These are phyloP conservation scores for Cladophialophora psammophila DNA, from an alignment of 2,329 filamentous ascomycete species.

Conservation along the genomic window DNA sequence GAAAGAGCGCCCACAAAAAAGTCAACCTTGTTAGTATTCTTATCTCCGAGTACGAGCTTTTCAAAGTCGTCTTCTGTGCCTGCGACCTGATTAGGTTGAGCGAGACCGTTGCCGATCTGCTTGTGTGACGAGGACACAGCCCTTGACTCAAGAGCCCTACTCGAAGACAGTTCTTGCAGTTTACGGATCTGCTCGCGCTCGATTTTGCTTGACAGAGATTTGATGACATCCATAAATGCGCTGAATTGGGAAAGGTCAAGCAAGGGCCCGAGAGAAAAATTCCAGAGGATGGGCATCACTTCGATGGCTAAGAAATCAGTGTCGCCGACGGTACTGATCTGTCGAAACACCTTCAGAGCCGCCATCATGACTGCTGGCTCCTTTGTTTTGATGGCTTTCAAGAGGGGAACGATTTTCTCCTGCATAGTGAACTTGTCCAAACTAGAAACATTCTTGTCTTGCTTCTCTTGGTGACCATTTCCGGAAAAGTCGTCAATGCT, in stretches of 20 bases:
- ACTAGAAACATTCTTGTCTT: constrained; percentile 71
- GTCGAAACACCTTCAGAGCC: constrained; percentile 80
- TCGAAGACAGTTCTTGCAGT: constrained; percentile 78
- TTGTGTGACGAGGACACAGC: constrained; percentile 42
- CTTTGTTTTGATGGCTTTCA: constrained; percentile 95
- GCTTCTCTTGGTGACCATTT: constrained; percentile 57
- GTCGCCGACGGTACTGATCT: constrained; percentile 83
- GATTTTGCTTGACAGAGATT: constrained; percentile 76
- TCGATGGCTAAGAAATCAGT: constrained; percentile 92
- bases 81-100: constrained; percentile 57
- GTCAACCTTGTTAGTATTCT: constrained; percentile 48
- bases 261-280: constrained; percentile 86
- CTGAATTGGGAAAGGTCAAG: constrained; percentile 89
- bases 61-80: constrained; percentile 79
- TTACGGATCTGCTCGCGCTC: constrained; percentile 90
- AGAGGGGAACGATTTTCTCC: constrained; percentile 90
- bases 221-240: constrained; percentile 88
- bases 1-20: constrained; percentile 44
- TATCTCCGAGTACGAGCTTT: constrained; percentile 80
- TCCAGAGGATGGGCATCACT: constrained; percentile 87
- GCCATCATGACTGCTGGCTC: constrained; percentile 98
- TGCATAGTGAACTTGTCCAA: constrained; percentile 98
- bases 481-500: constrained; percentile 77
- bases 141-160: constrained; percentile 52
- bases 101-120: constrained; percentile 40